phyloP scores from a whole-genome alignment of 2,329 filamentous ascomycete genomes.

The Botrytis medusae region DNA sequence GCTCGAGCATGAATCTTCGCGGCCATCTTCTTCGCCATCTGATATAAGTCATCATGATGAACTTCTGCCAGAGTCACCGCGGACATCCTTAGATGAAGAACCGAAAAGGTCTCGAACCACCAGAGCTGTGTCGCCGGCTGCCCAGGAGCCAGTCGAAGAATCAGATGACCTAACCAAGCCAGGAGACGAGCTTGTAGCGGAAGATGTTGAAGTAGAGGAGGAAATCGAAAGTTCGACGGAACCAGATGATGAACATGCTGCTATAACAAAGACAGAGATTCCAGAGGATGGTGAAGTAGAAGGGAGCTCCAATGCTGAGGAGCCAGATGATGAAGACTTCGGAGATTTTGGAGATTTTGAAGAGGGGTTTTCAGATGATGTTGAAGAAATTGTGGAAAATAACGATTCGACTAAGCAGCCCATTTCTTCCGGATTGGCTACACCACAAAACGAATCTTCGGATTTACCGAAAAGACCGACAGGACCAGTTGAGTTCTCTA shows the following conservation, averaged over 20 bases:
- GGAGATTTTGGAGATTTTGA: constrained; percentile 45
- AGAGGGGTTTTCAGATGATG: constrained; percentile 35
- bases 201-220: neutral
- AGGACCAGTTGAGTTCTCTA: constrained; percentile 32
- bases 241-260: neutral
- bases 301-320: neutral
- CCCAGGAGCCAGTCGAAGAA: constrained; percentile 35
- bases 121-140: constrained; percentile 23
- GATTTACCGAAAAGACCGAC: constrained; percentile 19
- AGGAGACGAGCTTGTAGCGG: constrained; percentile 22
- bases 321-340: constrained; percentile 39
- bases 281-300: constrained; percentile 15
- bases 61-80: constrained; percentile 34
- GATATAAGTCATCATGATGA: constrained; percentile 37
- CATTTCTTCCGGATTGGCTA: neutral
- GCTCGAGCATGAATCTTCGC: constrained; percentile 29
- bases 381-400: constrained; percentile 24
- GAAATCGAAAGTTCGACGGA: neutral
- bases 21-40: constrained; percentile 37
- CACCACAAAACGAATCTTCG: neutral
- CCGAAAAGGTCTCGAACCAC: constrained; percentile 24
- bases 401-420: neutral
- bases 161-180: constrained; percentile 34
- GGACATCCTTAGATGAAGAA: constrained; percentile 40
- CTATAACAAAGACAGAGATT: constrained; percentile 5